A percentile compares a stretch with the other conserved stretches of the same genome.
phyloP scores from a whole-genome alignment of 805 yeast genomes.

The Pichia gijzeniarum region DNA sequence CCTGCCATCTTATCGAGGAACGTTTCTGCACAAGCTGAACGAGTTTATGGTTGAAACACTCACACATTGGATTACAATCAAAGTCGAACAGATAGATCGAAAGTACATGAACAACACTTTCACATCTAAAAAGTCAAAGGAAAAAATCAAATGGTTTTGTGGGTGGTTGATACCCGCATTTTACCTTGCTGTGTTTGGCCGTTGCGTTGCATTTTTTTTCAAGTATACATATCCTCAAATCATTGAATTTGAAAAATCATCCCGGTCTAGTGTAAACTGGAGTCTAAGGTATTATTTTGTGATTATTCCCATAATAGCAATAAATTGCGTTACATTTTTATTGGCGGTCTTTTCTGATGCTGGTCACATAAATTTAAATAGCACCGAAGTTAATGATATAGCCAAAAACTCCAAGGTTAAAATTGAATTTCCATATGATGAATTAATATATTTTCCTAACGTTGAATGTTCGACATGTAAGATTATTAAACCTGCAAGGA shows the following conservation, averaged over 20 bases:
- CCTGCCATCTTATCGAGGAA: constrained; percentile 35
- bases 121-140: constrained; percentile 10
- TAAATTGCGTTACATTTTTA: constrained; percentile 32
- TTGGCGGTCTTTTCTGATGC: constrained; percentile 39
- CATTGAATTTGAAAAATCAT: constrained; percentile 9
- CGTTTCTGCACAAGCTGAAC: constrained; percentile 26
- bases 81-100: constrained; percentile 21
- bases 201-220: constrained; percentile 24
- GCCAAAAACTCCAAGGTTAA: constrained; percentile 11
- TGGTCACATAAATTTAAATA: constrained; percentile 26
- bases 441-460: constrained; percentile 35
- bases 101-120: constrained; percentile 21
- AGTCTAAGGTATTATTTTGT: constrained; percentile 14
- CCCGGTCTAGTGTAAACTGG: constrained; percentile 7
- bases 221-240: constrained; percentile 17
- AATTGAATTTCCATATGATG: constrained; percentile 32
- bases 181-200: constrained; percentile 33
- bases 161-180: constrained; percentile 42
- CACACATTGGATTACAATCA: not conserved
- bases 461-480: constrained; percentile 44
- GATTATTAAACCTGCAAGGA: constrained; percentile 64
- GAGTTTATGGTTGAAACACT: constrained; percentile 11
- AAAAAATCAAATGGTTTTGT: constrained; percentile 13
- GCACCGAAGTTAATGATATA: not conserved
- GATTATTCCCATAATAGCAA: constrained; percentile 29